Evolutionary conservation across 2,329 filamentous ascomycete genomes (phyloP).

Genomic region (Colletotrichum chlorophyti): DNA sequence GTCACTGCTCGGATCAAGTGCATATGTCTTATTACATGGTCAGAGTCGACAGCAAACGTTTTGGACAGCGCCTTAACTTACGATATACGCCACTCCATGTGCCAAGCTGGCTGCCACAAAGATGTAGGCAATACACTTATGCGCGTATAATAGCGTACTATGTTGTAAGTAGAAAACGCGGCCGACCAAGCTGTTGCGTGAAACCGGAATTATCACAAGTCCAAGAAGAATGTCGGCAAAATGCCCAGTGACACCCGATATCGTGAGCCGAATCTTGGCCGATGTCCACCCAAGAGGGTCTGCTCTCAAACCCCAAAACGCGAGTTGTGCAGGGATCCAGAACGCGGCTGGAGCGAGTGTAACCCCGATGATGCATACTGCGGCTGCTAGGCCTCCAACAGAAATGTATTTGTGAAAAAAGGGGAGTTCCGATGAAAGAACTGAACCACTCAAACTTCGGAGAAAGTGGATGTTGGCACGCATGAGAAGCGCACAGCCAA

Average conservation of each 20-base stretch:
- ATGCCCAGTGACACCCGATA: constrained; percentile 27
- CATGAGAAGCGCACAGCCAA: too few relatives aligned
- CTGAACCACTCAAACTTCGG: too few relatives aligned
- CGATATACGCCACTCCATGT: constrained; percentile 24
- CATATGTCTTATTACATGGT: background rate
- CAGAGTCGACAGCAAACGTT: background rate
- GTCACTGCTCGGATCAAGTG: background rate
- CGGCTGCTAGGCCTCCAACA: constrained; percentile 8
- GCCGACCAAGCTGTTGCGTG: constrained; percentile 25
- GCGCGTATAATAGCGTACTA: constrained; percentile 27
- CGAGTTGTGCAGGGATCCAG: constrained; percentile 16
- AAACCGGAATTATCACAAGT: constrained; percentile 25
- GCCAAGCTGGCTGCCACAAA: constrained; percentile 2
- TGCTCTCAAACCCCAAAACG: constrained; percentile 16
- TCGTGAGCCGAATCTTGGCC: constrained; percentile 18
- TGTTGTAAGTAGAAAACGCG: constrained; percentile 24
- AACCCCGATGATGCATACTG: constrained; percentile 17
- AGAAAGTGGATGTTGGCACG: too few relatives aligned
- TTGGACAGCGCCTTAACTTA: background rate
- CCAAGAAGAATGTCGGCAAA: constrained; percentile 28
- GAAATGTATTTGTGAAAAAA: constrained; percentile 11
- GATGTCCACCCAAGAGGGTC: constrained; percentile 18
- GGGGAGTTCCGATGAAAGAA: too few relatives aligned
- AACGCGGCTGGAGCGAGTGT: constrained; percentile 9
- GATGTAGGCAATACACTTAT: constrained; percentile 19